Evolutionary conservation across 176 grass and related monocot species (phyloP), one percentile per base, ranked within the genome.

Genomic region (Raddia distichophylla): DNA sequence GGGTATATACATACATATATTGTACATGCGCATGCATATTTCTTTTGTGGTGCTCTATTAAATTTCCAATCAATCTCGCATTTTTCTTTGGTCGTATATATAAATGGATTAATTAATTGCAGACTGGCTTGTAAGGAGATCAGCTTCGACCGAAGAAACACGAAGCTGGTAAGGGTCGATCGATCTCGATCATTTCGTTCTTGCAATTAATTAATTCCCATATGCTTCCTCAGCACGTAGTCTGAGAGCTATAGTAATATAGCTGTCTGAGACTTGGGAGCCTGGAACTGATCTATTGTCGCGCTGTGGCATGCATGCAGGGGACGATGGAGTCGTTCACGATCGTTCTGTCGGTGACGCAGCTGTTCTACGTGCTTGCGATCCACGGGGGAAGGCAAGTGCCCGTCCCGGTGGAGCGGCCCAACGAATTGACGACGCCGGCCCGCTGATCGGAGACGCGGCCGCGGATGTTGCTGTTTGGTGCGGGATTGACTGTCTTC

Each of bases 241-340:
- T 11, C 44, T 73, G 37, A 2, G 37, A 35, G 15, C 18, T 1
- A 10, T 4, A 27, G 16, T 9, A 5, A 27, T 49, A 54, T 71
- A 43, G 4, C 11, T 37, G 17, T 4, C 7, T 37, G 17, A 12
- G 0, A 27, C 27, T 27, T 27, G 27, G 27, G 27, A 33, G 5
- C 43, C 1, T 1, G 32, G 52, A 58, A 27, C 32, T 49, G 52
- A 58, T 18, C 32, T 49, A 47, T 57, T 10, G 47, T 1, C 10
- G 47, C 1, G 2, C 32, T 49, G 34, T 27, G 27, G 27, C 27
- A 27, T 27, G 42, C 90, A 98, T 27, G 42, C 90, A 98, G 96
- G 92, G 82, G 49, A 93, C 86, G 52, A 95, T 98, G 96, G 96
- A 98, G 80, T 73, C 90, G 3, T 98, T 95, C 85, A 82, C 84